Evolutionary conservation across 495 filamentous ascomycete genomes (phyloP).

Genomic region (Penicillium manginii): DNA sequence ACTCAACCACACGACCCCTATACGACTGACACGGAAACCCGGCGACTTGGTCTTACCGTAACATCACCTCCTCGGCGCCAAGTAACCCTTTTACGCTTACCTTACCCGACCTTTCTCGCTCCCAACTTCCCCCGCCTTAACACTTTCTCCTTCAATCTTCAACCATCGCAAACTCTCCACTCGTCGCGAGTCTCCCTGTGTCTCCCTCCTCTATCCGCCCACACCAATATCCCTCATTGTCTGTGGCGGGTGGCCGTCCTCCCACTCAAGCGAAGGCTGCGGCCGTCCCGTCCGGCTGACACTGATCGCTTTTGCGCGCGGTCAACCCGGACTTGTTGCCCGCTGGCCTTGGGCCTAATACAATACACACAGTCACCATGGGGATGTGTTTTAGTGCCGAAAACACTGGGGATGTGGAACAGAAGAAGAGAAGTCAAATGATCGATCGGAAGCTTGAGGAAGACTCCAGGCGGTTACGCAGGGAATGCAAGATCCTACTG

Average conservation of each 20-base stretch:
- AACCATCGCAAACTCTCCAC: constrained; percentile 4
- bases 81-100: constrained; percentile 12
- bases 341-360: constrained; percentile 29
- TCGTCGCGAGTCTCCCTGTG: constrained; percentile 10
- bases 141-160: constrained; percentile 7
- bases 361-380: constrained; percentile 56
- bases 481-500: constrained; percentile 98
- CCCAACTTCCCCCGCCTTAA: constrained; percentile 9
- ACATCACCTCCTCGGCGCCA: constrained; percentile 3
- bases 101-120: constrained; percentile 11
- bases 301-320: constrained; percentile 33
- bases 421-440: constrained; percentile 89
- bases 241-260: constrained; percentile 26
- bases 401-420: constrained; percentile 78
- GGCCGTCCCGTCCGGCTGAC: constrained; percentile 31
- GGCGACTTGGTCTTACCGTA: background rate
- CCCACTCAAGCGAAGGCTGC: constrained; percentile 22
- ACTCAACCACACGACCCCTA: background rate
- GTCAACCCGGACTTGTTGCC: constrained; percentile 27
- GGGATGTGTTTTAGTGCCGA: constrained; percentile 84
- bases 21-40: background rate
- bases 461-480: constrained; percentile 82
- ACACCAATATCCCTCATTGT: constrained; percentile 14
- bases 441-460: constrained; percentile 94
- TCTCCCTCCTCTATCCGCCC: background rate